Base-by-base conservation (phyloP, 2,329 filamentous ascomycete species). In the Xylaria arbuscula region DNA sequence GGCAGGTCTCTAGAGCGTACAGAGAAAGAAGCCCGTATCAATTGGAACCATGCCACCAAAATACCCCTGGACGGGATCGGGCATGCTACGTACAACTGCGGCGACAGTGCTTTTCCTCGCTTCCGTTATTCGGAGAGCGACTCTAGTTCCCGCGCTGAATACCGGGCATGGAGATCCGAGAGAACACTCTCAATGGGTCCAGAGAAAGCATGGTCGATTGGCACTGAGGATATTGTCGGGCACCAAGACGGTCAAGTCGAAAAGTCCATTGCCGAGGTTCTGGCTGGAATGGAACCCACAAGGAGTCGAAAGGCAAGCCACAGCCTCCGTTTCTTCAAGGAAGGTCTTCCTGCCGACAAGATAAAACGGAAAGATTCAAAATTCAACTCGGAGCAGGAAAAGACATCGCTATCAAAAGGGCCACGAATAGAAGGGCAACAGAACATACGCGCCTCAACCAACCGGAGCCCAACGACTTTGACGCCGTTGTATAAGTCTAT, bases 301-400 rank as follows among this genome's bases (percentile, higher is more conserved):
- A 86, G 89, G 62, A 92, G 89, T 74, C 86, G 89, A 72, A 91
- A 91, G 78, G 86, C 89, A 47, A 91, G 88, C 73, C 89, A 91
- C 77, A 90, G 88, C 71, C 80, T 91, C 66, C 84, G 89, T 1
- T 89, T 91, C 74, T 91, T 91, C 81, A 89, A 88, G 69, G 88
- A 91, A 77, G 89, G 88, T 40, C 79, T 90, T 19, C 87, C 88
- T 2, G 86, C 89, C 62, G 87, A 90, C 53, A 86, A 86, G 74
- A 76, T 79, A 50, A 87, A 85, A 72, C 86, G 84, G 72, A 86
- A 82, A 71, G 88, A 89, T 11, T 77, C 78, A 11, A 81, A 78
- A 19, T 68, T 74, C 11, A 69, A 73, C 3, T 69, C 73, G 0
- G 71, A 75, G 28, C 81, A 81, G 62, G 84, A 87, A 15, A 85